Percentiles rank a stretch among this genome's conserved stretches.
Conservation (phyloP, 768 basidiomycete species). For the Rhodotorula graminis region DNA sequence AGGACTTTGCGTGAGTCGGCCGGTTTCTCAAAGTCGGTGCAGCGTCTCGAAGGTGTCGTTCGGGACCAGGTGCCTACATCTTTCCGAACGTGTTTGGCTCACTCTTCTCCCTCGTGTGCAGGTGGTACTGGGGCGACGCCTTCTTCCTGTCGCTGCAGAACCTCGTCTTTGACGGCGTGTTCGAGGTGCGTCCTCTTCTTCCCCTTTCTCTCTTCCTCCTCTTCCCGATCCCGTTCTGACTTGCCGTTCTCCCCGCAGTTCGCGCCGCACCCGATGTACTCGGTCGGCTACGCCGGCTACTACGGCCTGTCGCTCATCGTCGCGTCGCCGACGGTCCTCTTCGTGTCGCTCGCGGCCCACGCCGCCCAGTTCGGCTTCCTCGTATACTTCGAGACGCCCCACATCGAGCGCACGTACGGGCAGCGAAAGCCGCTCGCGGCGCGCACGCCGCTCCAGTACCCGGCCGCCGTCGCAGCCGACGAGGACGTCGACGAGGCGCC, state of each 20-base stretch:
- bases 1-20: slow-evolving; percentile 94
- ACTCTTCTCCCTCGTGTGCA: too few relatives aligned
- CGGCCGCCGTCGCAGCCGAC: not conserved
- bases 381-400: slow-evolving; percentile 92
- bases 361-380: slow-evolving; percentile 96
- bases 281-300: slow-evolving; percentile 62
- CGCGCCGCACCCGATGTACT: slow-evolving; percentile 75
- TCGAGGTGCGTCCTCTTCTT: slow-evolving; percentile 59
- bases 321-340: slow-evolving; percentile 83
- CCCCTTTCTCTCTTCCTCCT: not conserved
- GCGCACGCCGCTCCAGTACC: slow-evolving; percentile 51
- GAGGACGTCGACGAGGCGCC: not conserved
- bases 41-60: slow-evolving; percentile 37
- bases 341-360: slow-evolving; percentile 88
- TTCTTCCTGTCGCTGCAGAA: slow-evolving; percentile 50
- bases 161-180: slow-evolving; percentile 94
- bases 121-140: slow-evolving; percentile 42
- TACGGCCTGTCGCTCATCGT: slow-evolving; percentile 89
- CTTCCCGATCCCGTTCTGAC: too few relatives aligned
- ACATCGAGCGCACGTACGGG: slow-evolving; percentile 91
- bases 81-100: too few relatives aligned
- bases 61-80: too few relatives aligned
- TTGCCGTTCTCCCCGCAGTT: too few relatives aligned
- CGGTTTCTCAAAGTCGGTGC: slow-evolving; percentile 52
- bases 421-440: slow-evolving; percentile 82